A percentile compares a stretch with the other conserved stretches of the same genome.
These are phyloP conservation scores for Claviceps humidiphila DNA, from an alignment of 2,329 filamentous ascomycete genomes.

Conservation along the genomic window DNA sequence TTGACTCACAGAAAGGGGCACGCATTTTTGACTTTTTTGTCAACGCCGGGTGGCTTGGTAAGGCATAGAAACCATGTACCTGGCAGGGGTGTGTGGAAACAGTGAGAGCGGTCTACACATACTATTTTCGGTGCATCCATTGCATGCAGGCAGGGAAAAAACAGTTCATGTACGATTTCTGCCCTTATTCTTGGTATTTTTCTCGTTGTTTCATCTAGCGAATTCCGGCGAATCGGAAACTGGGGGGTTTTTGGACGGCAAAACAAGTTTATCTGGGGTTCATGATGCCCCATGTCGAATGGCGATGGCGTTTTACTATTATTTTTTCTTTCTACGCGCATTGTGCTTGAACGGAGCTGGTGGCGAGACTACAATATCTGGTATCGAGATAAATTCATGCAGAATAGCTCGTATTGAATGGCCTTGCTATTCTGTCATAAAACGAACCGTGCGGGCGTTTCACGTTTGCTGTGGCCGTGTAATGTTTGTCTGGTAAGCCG, in stretches of 20 bases:
- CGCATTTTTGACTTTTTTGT: conserved; percentile 92
- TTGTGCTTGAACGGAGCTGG: not conserved
- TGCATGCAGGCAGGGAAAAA: too few relatives aligned
- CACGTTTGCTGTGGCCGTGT: not conserved
- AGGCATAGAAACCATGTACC: conserved; percentile 42
- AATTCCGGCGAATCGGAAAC: not conserved
- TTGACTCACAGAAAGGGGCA: conserved; percentile 75
- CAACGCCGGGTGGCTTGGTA: conserved; percentile 81
- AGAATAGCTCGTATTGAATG: too few relatives aligned
- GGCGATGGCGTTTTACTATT: not conserved
- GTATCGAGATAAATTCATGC: not conserved
- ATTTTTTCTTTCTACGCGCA: not conserved
- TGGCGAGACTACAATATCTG: conserved; percentile 2
- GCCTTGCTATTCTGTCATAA: too few relatives aligned
- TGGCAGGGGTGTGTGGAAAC: not conserved
- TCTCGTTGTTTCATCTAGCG: not conserved
- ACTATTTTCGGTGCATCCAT: not conserved
- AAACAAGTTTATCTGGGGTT: not conserved
- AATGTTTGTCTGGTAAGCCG: not conserved
- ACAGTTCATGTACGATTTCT: too few relatives aligned
- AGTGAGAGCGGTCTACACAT: not conserved
- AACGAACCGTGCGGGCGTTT: not conserved
- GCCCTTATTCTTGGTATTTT: not conserved
- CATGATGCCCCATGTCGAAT: not conserved
- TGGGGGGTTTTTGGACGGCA: not conserved